These are phyloP conservation scores for Epichloe elymi DNA, from an alignment of 2,329 filamentous ascomycete genomes.

Conservation along the genomic window DNA sequence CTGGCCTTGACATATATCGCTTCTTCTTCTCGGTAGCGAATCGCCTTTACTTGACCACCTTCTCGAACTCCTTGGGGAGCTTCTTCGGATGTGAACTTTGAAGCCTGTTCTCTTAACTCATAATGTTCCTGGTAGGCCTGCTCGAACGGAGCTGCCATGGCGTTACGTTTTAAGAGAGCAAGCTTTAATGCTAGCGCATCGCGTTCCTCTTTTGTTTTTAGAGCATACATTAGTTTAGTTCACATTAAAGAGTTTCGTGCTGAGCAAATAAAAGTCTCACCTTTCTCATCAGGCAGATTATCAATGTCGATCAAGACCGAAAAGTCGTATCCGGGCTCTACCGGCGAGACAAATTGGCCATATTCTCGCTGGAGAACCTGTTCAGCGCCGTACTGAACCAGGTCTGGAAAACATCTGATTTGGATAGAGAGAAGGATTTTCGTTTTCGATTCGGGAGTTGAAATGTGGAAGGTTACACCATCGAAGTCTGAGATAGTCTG, in stretches of 20 bases:
- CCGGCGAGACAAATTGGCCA: constrained; percentile 73
- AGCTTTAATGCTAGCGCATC: constrained; percentile 81
- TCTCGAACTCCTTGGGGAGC: constrained; percentile 83
- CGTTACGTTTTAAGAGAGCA: constrained; percentile 89
- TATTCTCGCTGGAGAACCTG: constrained; percentile 90
- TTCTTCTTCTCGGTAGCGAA: constrained; percentile 97
- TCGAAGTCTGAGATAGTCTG: constrained; percentile 99
- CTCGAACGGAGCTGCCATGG: constrained; percentile 97
- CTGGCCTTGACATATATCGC: constrained; percentile 98
- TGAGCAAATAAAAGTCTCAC: constrained; percentile 23
- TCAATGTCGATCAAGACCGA: constrained; percentile 84
- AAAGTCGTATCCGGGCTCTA: constrained; percentile 92
- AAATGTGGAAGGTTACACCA: constrained; percentile 96
- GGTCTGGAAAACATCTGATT: constrained; percentile 87
- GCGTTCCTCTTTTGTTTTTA: constrained; percentile 49
- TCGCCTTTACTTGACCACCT: constrained; percentile 85
- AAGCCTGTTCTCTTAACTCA: constrained; percentile 71
- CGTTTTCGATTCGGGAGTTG: constrained; percentile 83
- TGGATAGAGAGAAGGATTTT: constrained; percentile 91
- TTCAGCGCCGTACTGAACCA: constrained; percentile 86
- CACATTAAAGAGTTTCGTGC: not conserved
- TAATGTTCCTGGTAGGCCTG: constrained; percentile 91
- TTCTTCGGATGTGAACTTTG: constrained; percentile 84
- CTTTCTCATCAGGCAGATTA: constrained; percentile 66
- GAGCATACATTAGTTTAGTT: not conserved